Evolutionary conservation across 257 asterid species (phyloP).

Genomic region (Solanum virginianum): DNA sequence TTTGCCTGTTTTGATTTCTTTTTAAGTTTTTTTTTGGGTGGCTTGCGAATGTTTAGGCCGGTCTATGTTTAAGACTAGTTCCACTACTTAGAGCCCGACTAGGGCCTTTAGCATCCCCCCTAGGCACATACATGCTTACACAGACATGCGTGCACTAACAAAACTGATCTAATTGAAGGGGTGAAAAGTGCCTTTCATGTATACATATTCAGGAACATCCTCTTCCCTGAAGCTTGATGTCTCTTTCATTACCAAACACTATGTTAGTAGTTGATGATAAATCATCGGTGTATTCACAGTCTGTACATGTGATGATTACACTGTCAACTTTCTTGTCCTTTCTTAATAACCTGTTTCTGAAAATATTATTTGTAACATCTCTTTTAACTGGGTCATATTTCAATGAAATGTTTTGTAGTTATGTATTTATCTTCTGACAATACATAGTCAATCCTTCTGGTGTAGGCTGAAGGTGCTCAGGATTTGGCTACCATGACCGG

Average conservation of each 20-base stretch:
- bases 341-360: background rate
- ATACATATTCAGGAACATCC: background rate
- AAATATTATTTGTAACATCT: background rate
- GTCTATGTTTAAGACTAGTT: background rate
- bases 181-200: background rate
- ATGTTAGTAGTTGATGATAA: background rate
- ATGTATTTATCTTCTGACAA: background rate
- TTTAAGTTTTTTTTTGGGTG: background rate
- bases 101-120: background rate
- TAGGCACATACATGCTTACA: background rate
- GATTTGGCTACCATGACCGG: slow-evolving; percentile 55
- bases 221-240: background rate
- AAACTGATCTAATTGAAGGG: background rate
- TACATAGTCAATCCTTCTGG: background rate
- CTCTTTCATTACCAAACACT: background rate
- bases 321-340: background rate
- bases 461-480: slow-evolving; percentile 62
- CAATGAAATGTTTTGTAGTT: background rate
- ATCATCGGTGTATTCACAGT: background rate
- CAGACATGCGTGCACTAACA: background rate
- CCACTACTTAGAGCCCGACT: background rate
- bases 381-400: background rate
- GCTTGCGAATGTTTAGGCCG: background rate
- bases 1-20: background rate
- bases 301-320: background rate